phyloP scores from a whole-genome alignment of 1,284 basidiomycete species.

The Boletus semigastroideus region DNA sequence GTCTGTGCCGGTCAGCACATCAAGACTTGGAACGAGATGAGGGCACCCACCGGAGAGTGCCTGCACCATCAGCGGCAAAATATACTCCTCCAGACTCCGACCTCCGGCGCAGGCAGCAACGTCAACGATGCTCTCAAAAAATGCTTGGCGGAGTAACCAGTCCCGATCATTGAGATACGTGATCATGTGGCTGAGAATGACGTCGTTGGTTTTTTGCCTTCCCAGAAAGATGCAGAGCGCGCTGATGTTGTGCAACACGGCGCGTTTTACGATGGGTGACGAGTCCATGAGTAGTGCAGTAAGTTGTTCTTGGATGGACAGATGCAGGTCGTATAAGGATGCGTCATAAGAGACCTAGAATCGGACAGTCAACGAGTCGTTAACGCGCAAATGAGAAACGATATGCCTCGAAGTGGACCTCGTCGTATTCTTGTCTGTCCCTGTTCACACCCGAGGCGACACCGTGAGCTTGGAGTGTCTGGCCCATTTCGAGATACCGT shows the following conservation, averaged over 20 bases:
- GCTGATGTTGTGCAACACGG: conserved; percentile 78
- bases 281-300: conserved; percentile 74
- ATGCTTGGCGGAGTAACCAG: conserved; percentile 88
- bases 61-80: conserved; percentile 93
- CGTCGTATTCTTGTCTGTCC: conserved; percentile 73
- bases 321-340: conserved; percentile 82
- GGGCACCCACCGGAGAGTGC: conserved; percentile 76
- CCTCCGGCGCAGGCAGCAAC: conserved; percentile 92
- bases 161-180: conserved; percentile 97
- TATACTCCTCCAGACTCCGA: conserved; percentile 82
- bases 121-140: conserved; percentile 94
- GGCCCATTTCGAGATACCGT: conserved; percentile 88
- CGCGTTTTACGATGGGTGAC: conserved; percentile 75
- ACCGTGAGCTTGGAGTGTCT: conserved; percentile 84
- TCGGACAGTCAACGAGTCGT: conserved; percentile 5
- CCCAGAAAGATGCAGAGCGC: conserved; percentile 93
- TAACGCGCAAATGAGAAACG: background rate
- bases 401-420: conserved; percentile 70
- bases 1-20: conserved; percentile 51
- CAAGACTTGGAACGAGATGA: background rate
- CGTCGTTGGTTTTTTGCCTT: conserved; percentile 90
- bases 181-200: conserved; percentile 95
- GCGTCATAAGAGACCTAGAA: conserved; percentile 84
- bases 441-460: conserved; percentile 40
- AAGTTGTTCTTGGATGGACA: conserved; percentile 86